Conservation (phyloP, 2,329 filamentous ascomycete genomes). For the Pezicula neosporulosa region DNA sequence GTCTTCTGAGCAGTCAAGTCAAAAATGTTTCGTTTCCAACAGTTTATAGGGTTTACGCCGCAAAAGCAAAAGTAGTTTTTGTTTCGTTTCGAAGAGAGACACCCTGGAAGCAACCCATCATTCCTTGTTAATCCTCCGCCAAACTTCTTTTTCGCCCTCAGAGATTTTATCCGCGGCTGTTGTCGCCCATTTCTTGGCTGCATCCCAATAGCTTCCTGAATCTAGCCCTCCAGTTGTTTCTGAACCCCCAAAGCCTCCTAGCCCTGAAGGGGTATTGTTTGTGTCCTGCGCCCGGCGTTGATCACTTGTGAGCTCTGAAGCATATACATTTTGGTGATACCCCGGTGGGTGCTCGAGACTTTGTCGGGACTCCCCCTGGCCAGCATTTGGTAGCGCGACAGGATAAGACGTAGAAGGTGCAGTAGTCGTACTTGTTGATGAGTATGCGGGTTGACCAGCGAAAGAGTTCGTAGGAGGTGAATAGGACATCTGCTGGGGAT, state of each 20-base stretch:
- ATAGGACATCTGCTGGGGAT: conserved; percentile 48
- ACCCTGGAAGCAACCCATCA: conserved; percentile 21
- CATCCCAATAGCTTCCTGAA: conserved; percentile 47
- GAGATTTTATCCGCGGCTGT: conserved; percentile 55
- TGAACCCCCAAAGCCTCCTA: conserved; percentile 2
- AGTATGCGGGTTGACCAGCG: conserved; percentile 39
- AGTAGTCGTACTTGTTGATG: conserved; percentile 38
- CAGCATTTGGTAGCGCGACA: conserved; percentile 12
- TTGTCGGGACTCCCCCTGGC: conserved; percentile 10
- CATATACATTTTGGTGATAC: conserved; percentile 53
- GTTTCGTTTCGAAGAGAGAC: not conserved
- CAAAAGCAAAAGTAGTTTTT: not conserved
- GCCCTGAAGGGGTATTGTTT: conserved; percentile 5
- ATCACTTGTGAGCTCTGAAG: conserved; percentile 46
- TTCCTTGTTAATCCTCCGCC: conserved; percentile 60
- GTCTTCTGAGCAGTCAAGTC: not conserved
- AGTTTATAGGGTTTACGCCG: not conserved
- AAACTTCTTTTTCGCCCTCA: conserved; percentile 57
- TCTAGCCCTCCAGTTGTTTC: conserved; percentile 21
- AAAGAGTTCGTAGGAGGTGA: conserved; percentile 41
- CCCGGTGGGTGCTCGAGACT: conserved; percentile 35
- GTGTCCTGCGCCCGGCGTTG: conserved; percentile 32
- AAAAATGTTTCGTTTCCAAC: not conserved
- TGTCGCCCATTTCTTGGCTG: conserved; percentile 55
- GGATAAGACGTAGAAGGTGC: conserved; percentile 21